phyloP scores from a whole-genome alignment of 1,139 yeast species.

The Pichiaceae sp. region DNA sequence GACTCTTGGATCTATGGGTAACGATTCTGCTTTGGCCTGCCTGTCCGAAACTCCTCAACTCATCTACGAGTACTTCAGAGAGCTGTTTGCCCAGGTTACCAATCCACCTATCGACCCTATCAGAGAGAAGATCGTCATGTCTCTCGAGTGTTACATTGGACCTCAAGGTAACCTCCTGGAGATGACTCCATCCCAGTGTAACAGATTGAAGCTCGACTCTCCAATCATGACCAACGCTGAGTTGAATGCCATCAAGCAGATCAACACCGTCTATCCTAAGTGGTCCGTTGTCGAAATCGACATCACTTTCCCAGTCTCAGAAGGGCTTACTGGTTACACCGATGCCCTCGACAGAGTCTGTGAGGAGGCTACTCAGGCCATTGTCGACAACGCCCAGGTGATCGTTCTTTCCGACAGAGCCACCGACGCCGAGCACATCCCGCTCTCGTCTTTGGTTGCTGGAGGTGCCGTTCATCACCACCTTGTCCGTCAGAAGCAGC shows the following conservation, averaged over 20 bases:
- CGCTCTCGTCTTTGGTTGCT: slow-evolving; percentile 90
- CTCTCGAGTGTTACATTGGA: slow-evolving; percentile 92
- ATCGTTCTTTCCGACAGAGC: slow-evolving; percentile 69
- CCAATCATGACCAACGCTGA: slow-evolving; percentile 76
- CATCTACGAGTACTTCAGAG: slow-evolving; percentile 89
- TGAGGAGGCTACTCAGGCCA: slow-evolving; percentile 79
- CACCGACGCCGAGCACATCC: slow-evolving; percentile 53
- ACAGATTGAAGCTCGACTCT: slow-evolving; percentile 71
- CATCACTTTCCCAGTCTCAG: slow-evolving; percentile 78
- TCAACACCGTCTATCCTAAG: slow-evolving; percentile 67
- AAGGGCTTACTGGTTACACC: slow-evolving; percentile 81
- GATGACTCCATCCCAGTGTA: slow-evolving; percentile 87
- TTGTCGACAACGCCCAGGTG: slow-evolving; percentile 65
- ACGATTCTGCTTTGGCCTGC: slow-evolving; percentile 95
- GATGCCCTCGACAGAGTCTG: slow-evolving; percentile 82
- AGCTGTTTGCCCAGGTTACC: slow-evolving; percentile 95
- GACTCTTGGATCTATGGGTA: slow-evolving; percentile 97
- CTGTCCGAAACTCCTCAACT: slow-evolving; percentile 87
- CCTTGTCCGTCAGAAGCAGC: slow-evolving; percentile 89
- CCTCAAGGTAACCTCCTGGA: slow-evolving; percentile 95
- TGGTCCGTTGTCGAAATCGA: slow-evolving; percentile 84
- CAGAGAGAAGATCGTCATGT: slow-evolving; percentile 94
- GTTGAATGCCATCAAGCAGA: slow-evolving; percentile 62
- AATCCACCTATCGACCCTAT: slow-evolving; percentile 99
- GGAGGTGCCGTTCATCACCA: slow-evolving; percentile 96